Evolutionary conservation across 2,329 filamentous ascomycete genomes (phyloP).

Genomic region (Epichloe scottii): DNA sequence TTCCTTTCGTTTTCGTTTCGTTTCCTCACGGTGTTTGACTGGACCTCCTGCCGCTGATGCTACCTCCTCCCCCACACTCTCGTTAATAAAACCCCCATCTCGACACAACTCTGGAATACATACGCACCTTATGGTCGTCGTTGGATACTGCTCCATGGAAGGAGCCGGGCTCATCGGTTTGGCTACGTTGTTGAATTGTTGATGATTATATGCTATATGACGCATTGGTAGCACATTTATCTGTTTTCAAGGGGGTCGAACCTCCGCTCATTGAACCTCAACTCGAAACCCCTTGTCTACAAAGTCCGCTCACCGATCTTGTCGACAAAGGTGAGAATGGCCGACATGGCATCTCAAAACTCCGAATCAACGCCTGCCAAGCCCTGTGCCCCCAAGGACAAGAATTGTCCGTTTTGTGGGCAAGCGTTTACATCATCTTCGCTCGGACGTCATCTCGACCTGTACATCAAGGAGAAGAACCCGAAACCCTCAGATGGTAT

Average conservation of each 20-base stretch:
- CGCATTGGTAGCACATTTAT: background rate
- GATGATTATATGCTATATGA: constrained; percentile 2
- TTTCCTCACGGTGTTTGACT: background rate
- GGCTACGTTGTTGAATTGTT: background rate
- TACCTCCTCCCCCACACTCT: background rate
- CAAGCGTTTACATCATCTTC: constrained; percentile 90
- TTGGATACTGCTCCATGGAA: constrained; percentile 4
- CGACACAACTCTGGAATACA: background rate
- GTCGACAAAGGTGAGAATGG: constrained; percentile 13
- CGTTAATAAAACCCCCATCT: background rate
- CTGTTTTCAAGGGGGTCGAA: background rate
- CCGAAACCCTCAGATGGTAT: constrained; percentile 76
- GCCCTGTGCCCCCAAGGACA: constrained; percentile 58
- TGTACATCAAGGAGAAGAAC: constrained; percentile 90
- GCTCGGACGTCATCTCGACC: constrained; percentile 81
- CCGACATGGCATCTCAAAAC: constrained; percentile 19
- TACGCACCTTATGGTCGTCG: constrained; percentile 3
- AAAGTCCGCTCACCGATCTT: background rate
- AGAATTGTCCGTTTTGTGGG: constrained; percentile 74
- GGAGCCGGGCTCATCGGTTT: constrained; percentile 4
- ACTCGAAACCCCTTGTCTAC: background rate
- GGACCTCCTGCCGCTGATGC: background rate
- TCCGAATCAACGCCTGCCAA: constrained; percentile 28
- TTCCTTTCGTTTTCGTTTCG: background rate
- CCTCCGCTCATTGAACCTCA: constrained; percentile 4